Evolutionary conservation across 148 eudicot genomes (phyloP), one percentile per base, ranked within the genome.

Genomic region (Rheum nobile): DNA sequence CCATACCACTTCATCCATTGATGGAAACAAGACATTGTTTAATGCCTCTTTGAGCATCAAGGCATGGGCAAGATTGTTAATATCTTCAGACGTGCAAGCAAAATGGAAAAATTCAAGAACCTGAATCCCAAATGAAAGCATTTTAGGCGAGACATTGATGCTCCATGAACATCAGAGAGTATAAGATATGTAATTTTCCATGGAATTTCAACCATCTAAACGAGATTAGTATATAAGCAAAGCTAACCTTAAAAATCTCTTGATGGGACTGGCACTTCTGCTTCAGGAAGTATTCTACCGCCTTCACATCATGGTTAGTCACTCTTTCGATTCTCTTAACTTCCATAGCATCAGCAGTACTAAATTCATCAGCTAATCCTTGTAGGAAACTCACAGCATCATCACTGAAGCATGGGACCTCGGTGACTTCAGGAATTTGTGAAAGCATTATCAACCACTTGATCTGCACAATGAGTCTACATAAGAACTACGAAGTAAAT

Each of bases 91-190:
- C 21, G 98, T 95, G 82, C 97, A 95, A 43, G 96, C 91, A 81
- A 95, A 95, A 86, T 94, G 98, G 73, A 95, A 88, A 90, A 95
- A 95, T 78, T 95, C 98, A 76, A 88, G 84, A 75, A 95, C 98
- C 97, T 95, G 63, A 32, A 76, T 73, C 4, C 54, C 10, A 57
- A 54, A 41, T 52, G 24, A 41, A 67, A 2, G 67, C 29, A 54
- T 22, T 46, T 43, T 17, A 63, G 72, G 52, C 61, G 41, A 52
- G 6, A 37, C 50, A n/a, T 19, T 24, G 61, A 22, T 54, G 61
- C 31, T 24, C 61, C 29, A 8, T 8, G 29, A 5, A 54, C 61
- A 54, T 54, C 61, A 54, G 29, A 54, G 13, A 54, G 61, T 13
- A 12, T 54, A 7, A 54, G 61, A 54, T 54, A 11, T 54, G 61